phyloP scores from a whole-genome alignment of 345 rosid genomes.

The Populus pruinosa region DNA sequence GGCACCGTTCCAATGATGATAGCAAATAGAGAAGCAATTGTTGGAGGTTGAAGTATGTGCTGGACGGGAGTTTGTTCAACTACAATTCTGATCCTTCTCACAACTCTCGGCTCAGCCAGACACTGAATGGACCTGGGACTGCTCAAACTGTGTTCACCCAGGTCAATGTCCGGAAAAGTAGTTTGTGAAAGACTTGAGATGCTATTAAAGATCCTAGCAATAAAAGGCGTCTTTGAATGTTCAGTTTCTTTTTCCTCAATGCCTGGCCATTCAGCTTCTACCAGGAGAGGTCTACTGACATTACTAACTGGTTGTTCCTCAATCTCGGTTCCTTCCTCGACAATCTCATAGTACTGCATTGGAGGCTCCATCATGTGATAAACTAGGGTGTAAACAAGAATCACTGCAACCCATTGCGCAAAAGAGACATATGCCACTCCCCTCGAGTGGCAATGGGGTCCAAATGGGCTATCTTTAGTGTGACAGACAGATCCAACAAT shows the following conservation, averaged over 20 bases:
- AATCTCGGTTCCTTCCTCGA: constrained; percentile 59
- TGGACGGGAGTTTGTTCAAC: constrained; percentile 84
- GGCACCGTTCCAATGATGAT: constrained; percentile 75
- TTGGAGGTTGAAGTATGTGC: constrained; percentile 93
- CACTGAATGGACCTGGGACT: constrained; percentile 75
- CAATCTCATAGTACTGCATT: constrained; percentile 70
- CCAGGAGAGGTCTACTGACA: constrained; percentile 65
- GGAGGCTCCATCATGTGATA: constrained; percentile 99
- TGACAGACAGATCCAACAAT: constrained; percentile 86
- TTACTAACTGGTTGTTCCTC: constrained; percentile 40
- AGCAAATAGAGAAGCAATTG: constrained; percentile 80
- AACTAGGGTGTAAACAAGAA: constrained; percentile 94
- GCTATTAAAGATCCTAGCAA: constrained; percentile 65
- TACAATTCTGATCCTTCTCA: constrained; percentile 80
- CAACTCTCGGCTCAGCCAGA: constrained; percentile 82
- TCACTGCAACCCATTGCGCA: constrained; percentile 88
- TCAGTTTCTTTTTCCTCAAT: constrained; percentile 90
- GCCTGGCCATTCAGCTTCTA: constrained; percentile 97
- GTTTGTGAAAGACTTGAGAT: constrained; percentile 46
- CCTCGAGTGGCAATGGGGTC: constrained; percentile 55
- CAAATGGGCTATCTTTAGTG: constrained; percentile 60
- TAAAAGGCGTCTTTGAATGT: constrained; percentile 75
- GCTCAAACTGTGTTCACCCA: constrained; percentile 32
- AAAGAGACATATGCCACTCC: constrained; percentile 92
- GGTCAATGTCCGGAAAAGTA: constrained; percentile 55